Evolutionary conservation across 192 early-diverging fungal genomes (phyloP), one percentile per base, ranked within the genome.

Genomic region (Helicostylum pulchrum): DNA sequence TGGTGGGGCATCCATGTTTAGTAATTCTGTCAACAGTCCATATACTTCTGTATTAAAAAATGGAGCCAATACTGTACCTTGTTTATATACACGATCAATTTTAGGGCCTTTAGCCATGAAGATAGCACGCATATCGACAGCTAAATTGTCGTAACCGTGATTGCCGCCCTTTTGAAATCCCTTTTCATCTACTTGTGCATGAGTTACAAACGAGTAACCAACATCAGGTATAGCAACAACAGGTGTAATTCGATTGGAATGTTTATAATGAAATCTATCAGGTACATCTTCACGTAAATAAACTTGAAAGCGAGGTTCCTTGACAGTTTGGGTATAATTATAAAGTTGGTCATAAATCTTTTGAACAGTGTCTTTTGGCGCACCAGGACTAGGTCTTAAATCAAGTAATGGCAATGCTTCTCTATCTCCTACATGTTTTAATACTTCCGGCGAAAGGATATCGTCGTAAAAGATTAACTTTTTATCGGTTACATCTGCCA

Each of bases 141-240:
- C 68, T 63, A 79, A 44, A 73, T 89, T 81, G 64, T 94, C 90
- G 76, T 92, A 98, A 7, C 95, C 95, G 73, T 98, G 95, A 20
- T 81, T 79, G 15, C 93, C 94, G 21, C 70, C 68, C 2, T 71
- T 64, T 1, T 54, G 46, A 53, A 68, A 63, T 2, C 66, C 55
- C 4, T 57, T 63, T 9, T 66, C 31, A 15, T 72, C 68, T 67
- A 73, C 73, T 23, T 76, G 61, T 17, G 68, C 7, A 63, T 71
- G 55, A 2, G 69, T 84, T 3, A 78, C 77, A 62, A 90, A 82
- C 26, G 83, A 73, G 65, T 80, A 85, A 2, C 89, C 91, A 0
- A 78, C 44, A 34, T 90, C 83, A 9, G 93, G 88, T 1, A 95
- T 53, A 0, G 82, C 76, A 0, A 89, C 70, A 34, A 98, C 84